These are phyloP conservation scores for Cladosporium austrohemisphaericum DNA, from an alignment of 2,329 filamentous ascomycete genomes.

Conservation along the genomic window DNA sequence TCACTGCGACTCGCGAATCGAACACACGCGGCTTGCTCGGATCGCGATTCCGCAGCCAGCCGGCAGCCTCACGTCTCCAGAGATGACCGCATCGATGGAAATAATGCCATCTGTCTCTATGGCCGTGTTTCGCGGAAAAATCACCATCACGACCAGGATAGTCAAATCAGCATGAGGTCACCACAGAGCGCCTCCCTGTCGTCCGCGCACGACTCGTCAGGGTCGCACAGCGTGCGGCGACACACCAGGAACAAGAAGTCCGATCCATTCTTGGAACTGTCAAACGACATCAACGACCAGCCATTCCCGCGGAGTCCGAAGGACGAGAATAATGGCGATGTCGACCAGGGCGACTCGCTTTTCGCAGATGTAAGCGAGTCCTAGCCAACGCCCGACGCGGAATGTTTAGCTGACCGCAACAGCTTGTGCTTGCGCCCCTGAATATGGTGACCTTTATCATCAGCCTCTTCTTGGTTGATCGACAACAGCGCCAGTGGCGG, in stretches of 20 bases:
- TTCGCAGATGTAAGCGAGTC: slow-evolving; percentile 18
- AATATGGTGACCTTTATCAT: slow-evolving; percentile 62
- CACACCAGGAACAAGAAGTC: slow-evolving; percentile 25
- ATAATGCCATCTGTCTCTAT: too few relatives aligned
- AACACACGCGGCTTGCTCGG: slow-evolving; percentile 9
- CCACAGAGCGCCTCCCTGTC: neutral
- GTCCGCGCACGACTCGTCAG: slow-evolving; percentile 1
- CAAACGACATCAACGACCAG: slow-evolving; percentile 26
- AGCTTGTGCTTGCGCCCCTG: slow-evolving; percentile 57
- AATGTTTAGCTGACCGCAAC: slow-evolving; percentile 15
- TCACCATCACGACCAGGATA: too few relatives aligned
- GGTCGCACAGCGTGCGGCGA: slow-evolving; percentile 11
- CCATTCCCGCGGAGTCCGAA: slow-evolving; percentile 21
- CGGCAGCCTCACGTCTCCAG: slow-evolving; percentile 7
- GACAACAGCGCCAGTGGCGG: slow-evolving; percentile 51
- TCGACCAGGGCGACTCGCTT: slow-evolving; percentile 15
- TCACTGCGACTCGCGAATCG: neutral
- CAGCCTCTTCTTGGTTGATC: slow-evolving; percentile 62
- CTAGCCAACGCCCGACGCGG: slow-evolving; percentile 6
- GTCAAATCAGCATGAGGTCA: neutral
- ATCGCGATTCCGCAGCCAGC: slow-evolving; percentile 3
- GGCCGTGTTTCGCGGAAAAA: too few relatives aligned
- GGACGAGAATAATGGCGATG: slow-evolving; percentile 11
- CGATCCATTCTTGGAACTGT: slow-evolving; percentile 29
- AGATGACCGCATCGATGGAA: slow-evolving; percentile 3